These are phyloP conservation scores for Geotrichum macrosporum DNA, from an alignment of 1,139 yeast species.

Conservation along the genomic window DNA sequence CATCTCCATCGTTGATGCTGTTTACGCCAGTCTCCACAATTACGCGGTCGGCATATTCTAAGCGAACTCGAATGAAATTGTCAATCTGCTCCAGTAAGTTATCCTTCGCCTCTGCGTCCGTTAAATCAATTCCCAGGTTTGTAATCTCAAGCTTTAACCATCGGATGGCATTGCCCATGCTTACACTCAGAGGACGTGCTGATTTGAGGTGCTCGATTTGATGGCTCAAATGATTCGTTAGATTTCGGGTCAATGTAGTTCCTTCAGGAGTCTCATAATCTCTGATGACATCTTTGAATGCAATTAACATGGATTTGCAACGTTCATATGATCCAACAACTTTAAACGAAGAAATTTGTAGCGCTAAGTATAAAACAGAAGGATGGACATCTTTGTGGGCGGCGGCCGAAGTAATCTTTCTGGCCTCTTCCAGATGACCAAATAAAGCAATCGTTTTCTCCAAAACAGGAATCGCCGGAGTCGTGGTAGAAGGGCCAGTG, in stretches of 20 bases:
- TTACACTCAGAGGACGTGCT: conserved; percentile 84
- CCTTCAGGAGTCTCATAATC: conserved; percentile 85
- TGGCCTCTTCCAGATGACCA: conserved; percentile 72
- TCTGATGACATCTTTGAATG: conserved; percentile 71
- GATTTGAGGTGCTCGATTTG: conserved; percentile 91
- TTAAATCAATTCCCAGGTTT: conserved; percentile 57
- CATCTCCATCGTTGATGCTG: conserved; percentile 72
- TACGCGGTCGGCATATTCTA: conserved; percentile 76
- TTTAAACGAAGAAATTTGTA: conserved; percentile 76
- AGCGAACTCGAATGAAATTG: conserved; percentile 75
- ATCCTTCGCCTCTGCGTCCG: conserved; percentile 71
- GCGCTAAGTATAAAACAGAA: conserved; percentile 68
- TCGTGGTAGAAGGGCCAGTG: conserved; percentile 11
- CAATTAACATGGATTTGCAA: conserved; percentile 77
- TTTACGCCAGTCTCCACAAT: conserved; percentile 77
- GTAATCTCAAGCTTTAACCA: conserved; percentile 96
- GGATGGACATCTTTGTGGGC: conserved; percentile 74
- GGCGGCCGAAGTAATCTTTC: conserved; percentile 31
- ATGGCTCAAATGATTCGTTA: conserved; percentile 84
- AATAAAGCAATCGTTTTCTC: conserved; percentile 53
- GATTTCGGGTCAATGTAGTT: conserved; percentile 79
- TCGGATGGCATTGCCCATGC: conserved; percentile 97
- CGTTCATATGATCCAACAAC: conserved; percentile 88
- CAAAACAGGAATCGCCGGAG: conserved; percentile 12
- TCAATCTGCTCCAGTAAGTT: conserved; percentile 65